Base-by-base conservation (phyloP, 345 rosid species). In the Raphanus sativus region DNA sequence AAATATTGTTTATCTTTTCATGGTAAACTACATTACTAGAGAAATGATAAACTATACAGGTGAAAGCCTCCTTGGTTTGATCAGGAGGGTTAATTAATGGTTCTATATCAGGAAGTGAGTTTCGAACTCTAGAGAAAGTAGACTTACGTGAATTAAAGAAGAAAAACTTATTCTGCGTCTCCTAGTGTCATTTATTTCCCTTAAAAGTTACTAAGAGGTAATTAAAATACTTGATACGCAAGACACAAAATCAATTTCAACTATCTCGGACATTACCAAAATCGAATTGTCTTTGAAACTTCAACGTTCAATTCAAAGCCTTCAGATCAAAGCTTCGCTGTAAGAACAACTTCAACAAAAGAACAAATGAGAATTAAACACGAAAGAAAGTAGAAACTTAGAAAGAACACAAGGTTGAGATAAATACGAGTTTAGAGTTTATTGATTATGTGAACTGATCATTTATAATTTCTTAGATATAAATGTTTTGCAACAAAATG, bases 171-270 rank as follows among this genome's bases (percentile, higher is more conserved):
- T 63, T 63, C 5, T 63, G 50, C 48, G n/a, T 48, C 17, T 62
- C 24, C 50, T 7, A 29, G 34, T 17, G 32, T 12, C 13, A 6
- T 71, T 71, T 59, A 1, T 29, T 40, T 72, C 17, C 54, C 54
- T 11, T 13, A 1, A 48, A 48, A 48, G 54, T 48, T 48, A 48
- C 54, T n/a, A 48, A 5, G 54, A 48, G 54, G 54, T 48, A 48
- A 13, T 48, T 13, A 48, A 48, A 13, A 48, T 48, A 48, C 54
- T 48, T 48, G 54, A 48, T 48, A 17, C 17, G 17, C 54, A 48
- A 61, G 77, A 74, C 26, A n/a, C 16, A 34, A 54, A 74, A 54
- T 65, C 38, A 32, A 52, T 9, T 55, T 54, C 34, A 24, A 54
- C 21, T 63, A 33, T 71, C 11, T 50, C 5, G 5, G 42, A 8